Evolutionary conservation across 768 basidiomycete species (phyloP).

Genomic region (Rhodosporidiobolus sp.): DNA sequence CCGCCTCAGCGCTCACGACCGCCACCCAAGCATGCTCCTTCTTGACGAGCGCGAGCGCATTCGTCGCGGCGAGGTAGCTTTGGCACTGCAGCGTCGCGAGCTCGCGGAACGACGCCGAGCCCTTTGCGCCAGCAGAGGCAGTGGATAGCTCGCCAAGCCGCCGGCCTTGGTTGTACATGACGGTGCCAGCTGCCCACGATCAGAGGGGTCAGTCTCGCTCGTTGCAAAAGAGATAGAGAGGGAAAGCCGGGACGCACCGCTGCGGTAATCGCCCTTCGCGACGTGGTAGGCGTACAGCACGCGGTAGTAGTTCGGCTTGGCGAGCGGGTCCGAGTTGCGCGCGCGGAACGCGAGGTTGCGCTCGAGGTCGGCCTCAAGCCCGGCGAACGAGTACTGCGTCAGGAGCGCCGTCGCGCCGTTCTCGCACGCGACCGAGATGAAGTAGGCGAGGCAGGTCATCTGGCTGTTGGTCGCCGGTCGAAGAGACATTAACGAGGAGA

Average conservation of each 20-base stretch:
- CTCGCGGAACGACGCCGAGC: conserved; percentile 51
- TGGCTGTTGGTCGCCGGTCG: conserved; percentile 56
- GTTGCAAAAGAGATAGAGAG: not conserved
- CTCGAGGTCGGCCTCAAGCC: conserved; percentile 81
- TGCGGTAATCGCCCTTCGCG: conserved; percentile 80
- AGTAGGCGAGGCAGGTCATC: conserved; percentile 72
- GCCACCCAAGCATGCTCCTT: conserved; percentile 78
- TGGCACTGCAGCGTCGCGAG: conserved; percentile 69
- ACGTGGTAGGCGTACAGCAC: conserved; percentile 95
- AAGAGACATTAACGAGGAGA: conserved; percentile 8
- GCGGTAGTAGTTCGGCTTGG: conserved; percentile 77
- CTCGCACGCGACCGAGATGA: conserved; percentile 91
- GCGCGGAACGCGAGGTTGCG: conserved; percentile 85
- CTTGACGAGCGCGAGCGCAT: conserved; percentile 78
- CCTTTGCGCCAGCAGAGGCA: conserved; percentile 50
- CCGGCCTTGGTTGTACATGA: conserved; percentile 88
- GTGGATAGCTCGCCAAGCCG: conserved; percentile 60
- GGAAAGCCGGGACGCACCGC: conserved; percentile 59
- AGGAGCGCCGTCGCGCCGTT: conserved; percentile 73
- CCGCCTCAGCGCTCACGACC: conserved; percentile 11
- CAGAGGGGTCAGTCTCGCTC: too few relatives aligned
- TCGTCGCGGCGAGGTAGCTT: conserved; percentile 74
- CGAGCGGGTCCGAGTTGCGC: conserved; percentile 83
- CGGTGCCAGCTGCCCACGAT: conserved; percentile 79
- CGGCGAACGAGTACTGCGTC: conserved; percentile 77